Conservation (phyloP, 441 rosid genomes). For the Jatropha podagrica region DNA sequence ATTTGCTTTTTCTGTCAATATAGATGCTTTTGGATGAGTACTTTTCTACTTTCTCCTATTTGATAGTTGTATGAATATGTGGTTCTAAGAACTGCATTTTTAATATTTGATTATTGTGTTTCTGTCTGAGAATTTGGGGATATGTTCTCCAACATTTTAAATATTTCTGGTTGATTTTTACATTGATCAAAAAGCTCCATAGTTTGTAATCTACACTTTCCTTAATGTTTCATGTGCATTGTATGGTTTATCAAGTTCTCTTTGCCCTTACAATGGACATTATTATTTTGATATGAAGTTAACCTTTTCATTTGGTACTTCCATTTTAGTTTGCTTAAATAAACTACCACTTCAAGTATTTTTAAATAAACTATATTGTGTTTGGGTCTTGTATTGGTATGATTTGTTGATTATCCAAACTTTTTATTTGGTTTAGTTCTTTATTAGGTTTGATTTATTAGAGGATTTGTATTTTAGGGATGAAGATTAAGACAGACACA, state of each 20-base stretch:
- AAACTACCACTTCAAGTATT: not conserved
- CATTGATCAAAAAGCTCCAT: not conserved
- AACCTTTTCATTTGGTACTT: not conserved
- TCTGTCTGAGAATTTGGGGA: not conserved
- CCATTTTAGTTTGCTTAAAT: not conserved
- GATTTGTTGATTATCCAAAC: not conserved
- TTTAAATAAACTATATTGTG: not conserved
- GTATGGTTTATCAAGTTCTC: not conserved
- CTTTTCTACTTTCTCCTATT: not conserved
- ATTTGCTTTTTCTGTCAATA: not conserved
- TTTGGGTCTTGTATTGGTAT: not conserved
- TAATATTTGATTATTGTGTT: not conserved
- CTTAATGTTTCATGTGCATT: not conserved
- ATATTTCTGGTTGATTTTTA: not conserved
- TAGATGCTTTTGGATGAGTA: not conserved
- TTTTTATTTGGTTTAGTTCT: not conserved
- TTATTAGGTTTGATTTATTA: constrained; percentile 7
- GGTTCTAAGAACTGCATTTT: not conserved
- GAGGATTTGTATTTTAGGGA: constrained; percentile 45
- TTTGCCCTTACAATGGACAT: not conserved
- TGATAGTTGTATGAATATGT: not conserved
- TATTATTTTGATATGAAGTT: not conserved
- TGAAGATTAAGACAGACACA: constrained; percentile 96
- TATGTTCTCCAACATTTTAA: not conserved
- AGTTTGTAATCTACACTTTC: not conserved